Conservation (phyloP, 345 rosid genomes). For the Jatropha curcas region DNA sequence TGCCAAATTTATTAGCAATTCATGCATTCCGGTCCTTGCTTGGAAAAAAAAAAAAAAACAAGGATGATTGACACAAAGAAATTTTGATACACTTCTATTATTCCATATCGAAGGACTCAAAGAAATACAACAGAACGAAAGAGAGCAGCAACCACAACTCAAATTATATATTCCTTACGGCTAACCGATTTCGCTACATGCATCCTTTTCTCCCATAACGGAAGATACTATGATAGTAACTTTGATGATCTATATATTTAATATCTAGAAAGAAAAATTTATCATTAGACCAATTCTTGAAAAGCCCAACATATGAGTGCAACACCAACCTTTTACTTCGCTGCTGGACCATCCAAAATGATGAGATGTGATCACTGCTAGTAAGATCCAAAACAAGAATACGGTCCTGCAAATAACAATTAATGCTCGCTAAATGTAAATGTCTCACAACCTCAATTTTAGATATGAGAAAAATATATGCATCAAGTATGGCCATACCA, state of each 20-base stretch:
- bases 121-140: neutral
- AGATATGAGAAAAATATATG: constrained; percentile 2
- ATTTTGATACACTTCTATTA: neutral
- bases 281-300: neutral
- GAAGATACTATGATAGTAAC: neutral
- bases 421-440: neutral
- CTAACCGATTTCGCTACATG: neutral
- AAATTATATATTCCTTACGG: neutral
- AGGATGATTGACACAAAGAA: neutral
- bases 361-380: constrained; percentile 65
- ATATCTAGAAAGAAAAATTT: neutral
- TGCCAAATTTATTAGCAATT: no score
- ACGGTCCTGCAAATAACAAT: constrained; percentile 63
- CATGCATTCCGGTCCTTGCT: neutral
- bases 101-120: neutral
- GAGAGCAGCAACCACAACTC: neutral
- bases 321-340: constrained; percentile 80
- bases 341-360: constrained; percentile 95
- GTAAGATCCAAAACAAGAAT: constrained; percentile 75
- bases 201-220: neutral
- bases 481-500: constrained; percentile 3
- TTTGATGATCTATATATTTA: neutral
- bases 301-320: neutral
- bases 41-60: neutral
- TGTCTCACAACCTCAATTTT: neutral